Base-by-base conservation (phyloP, 192 early-diverging fungal species). In the Backusella parvicylindrica region DNA sequence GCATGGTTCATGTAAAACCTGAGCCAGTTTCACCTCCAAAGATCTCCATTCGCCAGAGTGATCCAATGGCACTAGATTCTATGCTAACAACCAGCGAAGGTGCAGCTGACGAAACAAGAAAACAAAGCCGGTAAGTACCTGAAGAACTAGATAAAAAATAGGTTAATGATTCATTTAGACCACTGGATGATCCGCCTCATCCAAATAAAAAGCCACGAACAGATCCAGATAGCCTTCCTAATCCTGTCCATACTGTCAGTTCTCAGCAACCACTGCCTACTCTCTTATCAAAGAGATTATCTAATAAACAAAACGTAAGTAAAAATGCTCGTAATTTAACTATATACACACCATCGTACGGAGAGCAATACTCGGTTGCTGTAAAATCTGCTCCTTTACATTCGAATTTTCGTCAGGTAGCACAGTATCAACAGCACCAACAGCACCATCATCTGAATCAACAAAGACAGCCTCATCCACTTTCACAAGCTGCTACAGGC, bases 301-400 rank as follows among this genome's bases (percentile, higher is more conserved):
- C 74, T 71, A 38, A 80, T 73, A 82, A 78, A 75, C 56, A 81
- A 13, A 60, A 60, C 23, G 53, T 28, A 72, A 82, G 77, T 64
- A 23, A 80, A 53, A 84, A 86, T 50, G 76, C 83, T 47, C 82
- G 82, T 41, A 81, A 82, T 12, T 41, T 86, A 30, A 84, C 85
- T 0, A 86, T 86, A 56, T 83, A 78, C 70, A 79, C 85, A 5
- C 85, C 85, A 8, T 82, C 85, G 1, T 86, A 86, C n/a, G 78
- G 81, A 33, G 83, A 86, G 18, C 82, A 84, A n/a, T 37, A 72
- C 38, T 50, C 79, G 0, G 49, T 83, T 13, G 82, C 76, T 3
- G 81, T 86, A n/a, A 82, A 81, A 13, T 84, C 85, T 67, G 85
- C 85, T 40, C 85, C 85, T 16, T 30, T 86, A 63, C 81, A 82